Evolutionary conservation across 1,284 basidiomycete genomes (phyloP).

Genomic region (Apiotrichum domesticum): DNA sequence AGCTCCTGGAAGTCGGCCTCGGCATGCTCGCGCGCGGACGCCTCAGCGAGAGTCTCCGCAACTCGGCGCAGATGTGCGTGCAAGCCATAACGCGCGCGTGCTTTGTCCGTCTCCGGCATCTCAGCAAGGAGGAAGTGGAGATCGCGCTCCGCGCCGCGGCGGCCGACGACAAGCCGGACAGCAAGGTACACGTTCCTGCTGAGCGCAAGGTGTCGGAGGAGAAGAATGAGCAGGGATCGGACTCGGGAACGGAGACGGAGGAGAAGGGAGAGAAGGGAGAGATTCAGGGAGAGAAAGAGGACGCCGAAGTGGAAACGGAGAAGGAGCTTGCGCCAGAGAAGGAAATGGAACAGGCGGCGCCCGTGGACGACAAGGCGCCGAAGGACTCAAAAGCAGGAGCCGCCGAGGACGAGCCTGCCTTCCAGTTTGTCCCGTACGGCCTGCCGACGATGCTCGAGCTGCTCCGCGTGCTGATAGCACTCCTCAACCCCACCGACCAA

Average conservation of each 20-base stretch:
- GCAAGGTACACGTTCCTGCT: conserved; percentile 14
- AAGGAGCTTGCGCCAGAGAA: background rate
- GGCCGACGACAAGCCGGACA: conserved; percentile 20
- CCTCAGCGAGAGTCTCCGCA: conserved; percentile 64
- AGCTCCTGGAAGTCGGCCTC: conserved; percentile 95
- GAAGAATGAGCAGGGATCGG: conserved; percentile 1
- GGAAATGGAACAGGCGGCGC: background rate
- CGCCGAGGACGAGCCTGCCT: conserved; percentile 6
- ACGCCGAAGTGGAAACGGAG: background rate
- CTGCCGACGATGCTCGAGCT: conserved; percentile 90
- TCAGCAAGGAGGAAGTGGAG: conserved; percentile 48
- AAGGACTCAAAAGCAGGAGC: background rate
- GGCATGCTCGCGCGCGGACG: conserved; percentile 97
- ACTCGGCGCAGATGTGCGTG: conserved; percentile 92
- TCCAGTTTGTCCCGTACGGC: conserved; percentile 58
- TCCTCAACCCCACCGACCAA: conserved; percentile 88
- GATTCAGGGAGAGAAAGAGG: no score
- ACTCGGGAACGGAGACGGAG: background rate
- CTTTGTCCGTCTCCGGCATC: conserved; percentile 64
- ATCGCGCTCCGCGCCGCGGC: conserved; percentile 25
- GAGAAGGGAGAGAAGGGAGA: background rate
- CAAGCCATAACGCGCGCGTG: conserved; percentile 75
- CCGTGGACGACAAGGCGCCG: background rate
- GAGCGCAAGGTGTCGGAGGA: conserved; percentile 9
- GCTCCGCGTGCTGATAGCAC: conserved; percentile 86